These are phyloP conservation scores for Rhizopogon parksii DNA, from an alignment of 1,284 basidiomycete genomes.

Conservation along the genomic window DNA sequence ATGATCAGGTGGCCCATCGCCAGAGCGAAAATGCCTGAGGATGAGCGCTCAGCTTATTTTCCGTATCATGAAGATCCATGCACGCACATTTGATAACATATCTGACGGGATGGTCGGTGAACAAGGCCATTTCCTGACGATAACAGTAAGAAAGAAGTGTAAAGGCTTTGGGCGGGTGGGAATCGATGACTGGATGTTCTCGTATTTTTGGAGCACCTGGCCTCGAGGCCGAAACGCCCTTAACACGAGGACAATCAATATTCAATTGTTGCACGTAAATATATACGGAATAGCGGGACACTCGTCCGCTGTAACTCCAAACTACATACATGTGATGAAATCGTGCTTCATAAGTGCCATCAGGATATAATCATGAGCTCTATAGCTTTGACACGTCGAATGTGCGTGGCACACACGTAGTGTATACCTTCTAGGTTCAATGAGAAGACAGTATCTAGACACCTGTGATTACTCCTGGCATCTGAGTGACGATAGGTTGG, in stretches of 20 bases:
- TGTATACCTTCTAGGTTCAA: neutral
- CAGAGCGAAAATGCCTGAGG: slow-evolving; percentile 24
- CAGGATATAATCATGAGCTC: neutral
- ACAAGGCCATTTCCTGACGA: slow-evolving; percentile 23
- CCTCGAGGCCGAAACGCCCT: slow-evolving; percentile 16
- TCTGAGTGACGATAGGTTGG: slow-evolving; percentile 53
- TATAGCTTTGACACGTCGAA: neutral
- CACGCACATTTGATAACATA: slow-evolving; percentile 25
- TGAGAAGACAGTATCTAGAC: neutral
- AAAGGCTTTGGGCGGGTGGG: slow-evolving; percentile 21
- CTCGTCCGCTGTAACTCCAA: too few relatives aligned
- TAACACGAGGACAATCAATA: slow-evolving; percentile 19
- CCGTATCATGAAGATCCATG: neutral
- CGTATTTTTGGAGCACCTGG: slow-evolving; percentile 14
- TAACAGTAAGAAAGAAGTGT: slow-evolving; percentile 12
- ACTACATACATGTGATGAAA: too few relatives aligned
- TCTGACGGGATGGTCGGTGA: slow-evolving; percentile 28
- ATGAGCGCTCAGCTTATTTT: slow-evolving; percentile 10
- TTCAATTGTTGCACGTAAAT: slow-evolving; percentile 12
- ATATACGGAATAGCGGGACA: neutral
- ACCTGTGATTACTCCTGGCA: slow-evolving; percentile 40
- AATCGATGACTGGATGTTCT: slow-evolving; percentile 10
- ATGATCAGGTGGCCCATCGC: slow-evolving; percentile 28
- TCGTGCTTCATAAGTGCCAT: neutral
- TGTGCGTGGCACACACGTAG: neutral